Percentiles rank a stretch among this genome's conserved stretches.
Evolutionary conservation across 1,284 basidiomycete species (phyloP).

Genomic region (Irpex rosettiformis): DNA sequence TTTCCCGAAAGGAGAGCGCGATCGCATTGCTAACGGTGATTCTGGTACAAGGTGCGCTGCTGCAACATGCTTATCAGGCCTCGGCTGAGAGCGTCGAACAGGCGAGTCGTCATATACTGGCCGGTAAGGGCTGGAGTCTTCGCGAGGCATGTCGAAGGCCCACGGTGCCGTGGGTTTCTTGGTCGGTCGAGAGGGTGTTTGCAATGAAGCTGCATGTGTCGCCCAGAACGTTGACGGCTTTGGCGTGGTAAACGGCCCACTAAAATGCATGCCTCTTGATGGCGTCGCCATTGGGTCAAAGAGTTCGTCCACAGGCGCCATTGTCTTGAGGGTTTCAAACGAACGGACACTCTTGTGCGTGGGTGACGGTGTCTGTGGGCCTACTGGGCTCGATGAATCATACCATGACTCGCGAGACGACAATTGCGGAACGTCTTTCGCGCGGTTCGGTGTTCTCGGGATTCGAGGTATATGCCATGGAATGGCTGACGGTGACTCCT

Average conservation of each 20-base stretch:
- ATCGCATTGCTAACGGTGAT: constrained; percentile 8
- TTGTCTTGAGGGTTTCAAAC: constrained; percentile 40
- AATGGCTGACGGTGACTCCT: constrained; percentile 47
- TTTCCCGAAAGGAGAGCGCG: constrained; percentile 2
- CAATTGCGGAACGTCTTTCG: constrained; percentile 29
- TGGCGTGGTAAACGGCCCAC: constrained; percentile 53
- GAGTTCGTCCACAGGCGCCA: constrained; percentile 43
- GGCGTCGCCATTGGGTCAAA: constrained; percentile 76
- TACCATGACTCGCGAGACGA: constrained; percentile 47
- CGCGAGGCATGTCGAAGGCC: constrained; percentile 9
- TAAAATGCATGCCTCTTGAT: constrained; percentile 62
- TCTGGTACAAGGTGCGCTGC: neutral
- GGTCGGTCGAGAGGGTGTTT: constrained; percentile 41
- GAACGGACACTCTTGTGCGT: constrained; percentile 40
- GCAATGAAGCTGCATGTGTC: constrained; percentile 39
- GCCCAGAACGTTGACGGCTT: constrained; percentile 28
- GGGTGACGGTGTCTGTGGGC: constrained; percentile 50
- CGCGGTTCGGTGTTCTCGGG: constrained; percentile 44
- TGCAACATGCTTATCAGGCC: neutral
- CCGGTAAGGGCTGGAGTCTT: constrained; percentile 7
- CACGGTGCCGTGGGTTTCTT: neutral
- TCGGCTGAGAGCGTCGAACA: constrained; percentile 24
- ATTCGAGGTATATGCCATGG: constrained; percentile 36
- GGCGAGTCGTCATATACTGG: constrained; percentile 29
- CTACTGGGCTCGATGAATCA: constrained; percentile 34